These are phyloP conservation scores for Pachysandra terminalis DNA, from an alignment of 164 flowering plant genomes.

Conservation along the genomic window DNA sequence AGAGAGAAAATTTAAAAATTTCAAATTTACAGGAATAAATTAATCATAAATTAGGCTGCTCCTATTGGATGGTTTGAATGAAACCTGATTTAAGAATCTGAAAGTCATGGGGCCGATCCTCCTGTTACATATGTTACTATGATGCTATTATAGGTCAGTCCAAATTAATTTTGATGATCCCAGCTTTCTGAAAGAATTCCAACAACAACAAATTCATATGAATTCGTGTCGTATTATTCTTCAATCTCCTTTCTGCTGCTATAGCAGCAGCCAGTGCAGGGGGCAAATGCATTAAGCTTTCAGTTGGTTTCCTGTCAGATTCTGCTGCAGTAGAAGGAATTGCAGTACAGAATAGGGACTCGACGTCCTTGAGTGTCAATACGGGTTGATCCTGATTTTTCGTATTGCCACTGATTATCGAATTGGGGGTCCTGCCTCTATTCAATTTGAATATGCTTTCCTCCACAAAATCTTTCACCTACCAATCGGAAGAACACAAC, in stretches of 20 bases:
- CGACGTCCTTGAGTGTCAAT: conserved; percentile 77
- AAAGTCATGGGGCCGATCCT: not conserved
- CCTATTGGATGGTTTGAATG: no score
- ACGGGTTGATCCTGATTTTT: conserved; percentile 75
- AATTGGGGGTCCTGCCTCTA: conserved; percentile 48
- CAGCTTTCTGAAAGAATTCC: not conserved
- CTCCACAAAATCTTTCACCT: conserved; percentile 91
- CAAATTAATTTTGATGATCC: conserved; percentile 10
- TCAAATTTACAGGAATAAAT: not conserved
- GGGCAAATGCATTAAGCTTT: conserved; percentile 63
- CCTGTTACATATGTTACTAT: not conserved
- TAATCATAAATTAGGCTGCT: not conserved
- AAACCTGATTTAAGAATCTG: conserved; percentile 1
- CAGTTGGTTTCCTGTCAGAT: conserved; percentile 25
- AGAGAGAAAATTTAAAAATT: not conserved
- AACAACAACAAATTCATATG: not conserved
- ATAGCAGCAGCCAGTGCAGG: conserved; percentile 86
- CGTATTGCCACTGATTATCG: conserved; percentile 63
- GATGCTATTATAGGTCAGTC: not conserved
- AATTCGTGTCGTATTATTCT: conserved; percentile 15
- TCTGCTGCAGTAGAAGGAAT: conserved; percentile 23
- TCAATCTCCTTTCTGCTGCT: conserved; percentile 81
- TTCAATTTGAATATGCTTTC: conserved; percentile 82
- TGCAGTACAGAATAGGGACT: conserved; percentile 55
- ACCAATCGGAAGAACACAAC: conserved; percentile 8